phyloP scores from a whole-genome alignment of 2,329 filamentous ascomycete genomes.

The Cladorrhinum sp. region DNA sequence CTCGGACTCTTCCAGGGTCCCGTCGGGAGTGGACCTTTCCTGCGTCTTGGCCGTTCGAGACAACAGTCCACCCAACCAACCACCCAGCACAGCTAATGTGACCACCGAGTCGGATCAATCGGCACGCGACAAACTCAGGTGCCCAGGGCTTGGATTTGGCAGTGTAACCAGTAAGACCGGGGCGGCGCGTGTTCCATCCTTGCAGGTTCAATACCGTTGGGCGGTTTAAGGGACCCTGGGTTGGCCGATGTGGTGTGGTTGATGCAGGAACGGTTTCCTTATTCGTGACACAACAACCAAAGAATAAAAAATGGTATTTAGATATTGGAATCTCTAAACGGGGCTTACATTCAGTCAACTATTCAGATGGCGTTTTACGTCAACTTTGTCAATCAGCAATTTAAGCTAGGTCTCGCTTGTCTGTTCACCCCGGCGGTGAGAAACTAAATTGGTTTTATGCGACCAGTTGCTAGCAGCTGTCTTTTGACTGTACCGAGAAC shows the following conservation, averaged over 20 bases:
- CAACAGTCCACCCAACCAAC: not conserved
- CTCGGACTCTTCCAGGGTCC: not conserved
- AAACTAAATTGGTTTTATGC: not conserved
- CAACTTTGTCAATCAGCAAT: no score
- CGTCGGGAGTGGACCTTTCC: not conserved
- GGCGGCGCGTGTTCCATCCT: not conserved
- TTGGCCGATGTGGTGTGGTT: not conserved
- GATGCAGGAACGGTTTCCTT: not conserved
- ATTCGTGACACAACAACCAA: not conserved
- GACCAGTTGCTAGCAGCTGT: not conserved
- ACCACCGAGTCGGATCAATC: not conserved
- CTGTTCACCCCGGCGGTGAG: not conserved
- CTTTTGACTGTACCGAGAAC: no score
- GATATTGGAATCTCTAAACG: no score
- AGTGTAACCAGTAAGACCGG: not conserved
- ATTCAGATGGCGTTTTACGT: not conserved
- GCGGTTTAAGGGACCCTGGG: not conserved
- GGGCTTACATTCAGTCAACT: no score
- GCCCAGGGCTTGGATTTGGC: not conserved
- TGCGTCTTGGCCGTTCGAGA: not conserved
- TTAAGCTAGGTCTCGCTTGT: no score
- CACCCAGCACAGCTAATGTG: not conserved
- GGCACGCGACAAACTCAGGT: not conserved
- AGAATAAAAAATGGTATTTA: not conserved
- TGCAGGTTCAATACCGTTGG: not conserved